Base-by-base conservation (phyloP, 1,139 yeast genomes). In the Lodderomyces parapsilosis region DNA sequence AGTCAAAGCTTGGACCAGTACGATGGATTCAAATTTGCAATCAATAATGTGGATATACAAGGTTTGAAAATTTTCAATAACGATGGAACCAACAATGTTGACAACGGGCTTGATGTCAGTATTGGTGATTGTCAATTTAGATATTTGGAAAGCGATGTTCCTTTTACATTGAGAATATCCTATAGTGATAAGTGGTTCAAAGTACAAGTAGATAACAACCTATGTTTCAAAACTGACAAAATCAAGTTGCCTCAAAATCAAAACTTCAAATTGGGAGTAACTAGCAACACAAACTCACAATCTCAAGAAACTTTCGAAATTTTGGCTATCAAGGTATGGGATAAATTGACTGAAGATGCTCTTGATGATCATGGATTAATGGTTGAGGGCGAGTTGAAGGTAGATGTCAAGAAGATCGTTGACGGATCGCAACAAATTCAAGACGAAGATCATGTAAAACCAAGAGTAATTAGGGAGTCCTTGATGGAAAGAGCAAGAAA, bases 111-210 rank as follows among this genome's bases (percentile, higher is more conserved):
- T 11, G 65, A 58, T 11, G 63, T 63, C 20, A 57, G 80, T 0
- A 63, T 82, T 50, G 86, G 84, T 0, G 69, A 75, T n/a, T 83
- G 88, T 64, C 62, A 68, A 17, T 63, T 81, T 53, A 68, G 74
- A 13, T 85, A 76, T 54, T 82, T 84, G 57, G 82, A 80, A 52
- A 80, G 88, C 0, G 78, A 78, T 49, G 86, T 84, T 6, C 93
- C 94, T 7, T 68, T 78, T 32, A 82, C 86, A 1, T 44, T 84
- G n/a, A 76, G 90, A 60, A 53, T 85, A 11, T 77, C 85, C 2
- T 84, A 83, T 53, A 74, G 80, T 27, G 60, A 63, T n/a, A 66
- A 68, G 25, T 61, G 74, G 54, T 71, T 86, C 48, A 82, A 83
- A 51, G 73, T 85, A 14, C 89, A 86, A 51, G 63, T 83, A 37